Conservation (phyloP, 345 rosid genomes). For the Toxicodendron radicans region DNA sequence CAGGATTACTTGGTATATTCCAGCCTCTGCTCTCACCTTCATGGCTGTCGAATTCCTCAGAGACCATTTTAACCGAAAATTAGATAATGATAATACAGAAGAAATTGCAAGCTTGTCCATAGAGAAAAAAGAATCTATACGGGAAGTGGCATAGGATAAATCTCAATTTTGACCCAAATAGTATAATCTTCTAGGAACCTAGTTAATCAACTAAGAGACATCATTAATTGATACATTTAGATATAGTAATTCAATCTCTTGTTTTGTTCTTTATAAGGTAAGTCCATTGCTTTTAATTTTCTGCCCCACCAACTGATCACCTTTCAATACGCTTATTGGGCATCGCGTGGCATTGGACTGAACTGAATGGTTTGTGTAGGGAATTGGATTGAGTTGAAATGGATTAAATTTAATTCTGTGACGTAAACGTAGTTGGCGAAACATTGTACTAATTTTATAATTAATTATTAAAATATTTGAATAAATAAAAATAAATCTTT, state of each 20-base stretch:
- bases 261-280: neutral
- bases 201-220: neutral
- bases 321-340: no score
- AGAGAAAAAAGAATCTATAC: constrained; percentile 52
- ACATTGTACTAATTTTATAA: no score
- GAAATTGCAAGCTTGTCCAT: constrained; percentile 45
- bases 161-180: neutral
- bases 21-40: constrained; percentile 94
- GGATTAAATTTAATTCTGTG: no score
- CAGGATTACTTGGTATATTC: constrained; percentile 88
- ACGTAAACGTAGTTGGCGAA: no score
- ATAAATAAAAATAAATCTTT: no score
- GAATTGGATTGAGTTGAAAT: no score
- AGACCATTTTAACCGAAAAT: constrained; percentile 57
- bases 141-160: constrained; percentile 35
- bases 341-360: no score
- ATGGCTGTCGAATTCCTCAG: constrained; percentile 96
- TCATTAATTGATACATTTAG: neutral
- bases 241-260: neutral
- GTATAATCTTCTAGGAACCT: neutral
- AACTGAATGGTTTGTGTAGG: no score
- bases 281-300: neutral
- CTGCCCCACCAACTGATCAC: neutral
- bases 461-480: no score
- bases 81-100: constrained; percentile 23